Conservation (phyloP, 305 asterid genomes). For the Fraxinus nigra region DNA sequence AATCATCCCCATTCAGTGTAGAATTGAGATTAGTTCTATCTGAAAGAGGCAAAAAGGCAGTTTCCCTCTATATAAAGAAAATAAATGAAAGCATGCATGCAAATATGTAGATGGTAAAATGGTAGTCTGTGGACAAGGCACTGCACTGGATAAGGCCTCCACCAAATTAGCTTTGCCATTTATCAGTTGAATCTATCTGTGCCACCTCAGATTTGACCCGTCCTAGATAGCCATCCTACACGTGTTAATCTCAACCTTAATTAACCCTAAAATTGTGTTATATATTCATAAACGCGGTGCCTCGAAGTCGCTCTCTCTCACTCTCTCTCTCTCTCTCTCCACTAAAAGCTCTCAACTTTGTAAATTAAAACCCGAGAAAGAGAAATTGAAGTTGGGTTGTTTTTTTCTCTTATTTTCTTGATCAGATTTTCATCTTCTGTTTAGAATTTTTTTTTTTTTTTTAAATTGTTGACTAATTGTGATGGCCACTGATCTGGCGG, state of each 20-base stretch:
- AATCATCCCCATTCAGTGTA: too few species aligned
- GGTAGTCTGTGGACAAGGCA: neutral
- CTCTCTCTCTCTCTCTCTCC: neutral
- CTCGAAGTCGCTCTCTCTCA: constrained; percentile 2
- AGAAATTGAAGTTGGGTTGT: neutral
- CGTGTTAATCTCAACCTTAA: constrained; percentile 5
- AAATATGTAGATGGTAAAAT: neutral
- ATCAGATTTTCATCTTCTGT: neutral
- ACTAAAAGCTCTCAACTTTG: neutral
- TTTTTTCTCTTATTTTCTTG: neutral
- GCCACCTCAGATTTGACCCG: constrained; percentile 42
- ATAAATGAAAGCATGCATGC: constrained; percentile 21
- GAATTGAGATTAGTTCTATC: neutral
- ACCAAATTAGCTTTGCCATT: constrained; percentile 22
- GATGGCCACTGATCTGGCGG: constrained; percentile 64
- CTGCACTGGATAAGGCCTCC: constrained; percentile 35
- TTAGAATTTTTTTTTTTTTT: neutral
- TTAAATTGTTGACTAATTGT: neutral
- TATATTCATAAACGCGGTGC: constrained; percentile 34
- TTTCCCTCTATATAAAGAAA: neutral
- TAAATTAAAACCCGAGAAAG: neutral
- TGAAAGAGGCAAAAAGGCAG: neutral
- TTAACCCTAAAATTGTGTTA: neutral
- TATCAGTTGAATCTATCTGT: neutral
- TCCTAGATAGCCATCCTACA: constrained; percentile 21